These are phyloP conservation scores for Termitomyces sp. DNA, from an alignment of 768 basidiomycete species.

Conservation along the genomic window DNA sequence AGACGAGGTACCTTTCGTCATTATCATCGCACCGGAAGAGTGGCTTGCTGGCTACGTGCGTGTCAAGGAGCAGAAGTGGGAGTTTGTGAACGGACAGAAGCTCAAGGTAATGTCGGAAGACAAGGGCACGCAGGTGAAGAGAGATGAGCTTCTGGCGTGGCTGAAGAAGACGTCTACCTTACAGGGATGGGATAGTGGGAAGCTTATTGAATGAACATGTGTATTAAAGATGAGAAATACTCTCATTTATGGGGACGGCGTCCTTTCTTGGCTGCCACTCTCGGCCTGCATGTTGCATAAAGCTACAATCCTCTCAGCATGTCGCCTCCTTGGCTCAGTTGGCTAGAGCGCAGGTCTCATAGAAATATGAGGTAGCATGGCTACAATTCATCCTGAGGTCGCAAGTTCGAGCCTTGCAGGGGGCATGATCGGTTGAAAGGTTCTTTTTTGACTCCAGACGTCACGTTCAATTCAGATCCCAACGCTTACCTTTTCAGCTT, in stretches of 20 bases:
- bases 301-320: rapidly evolving
- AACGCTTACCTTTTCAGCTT: too few relatives aligned
- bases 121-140: conserved; percentile 60
- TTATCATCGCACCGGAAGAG: conserved; percentile 89
- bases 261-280: too few relatives aligned
- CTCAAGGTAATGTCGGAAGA: conserved; percentile 55
- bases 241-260: too few relatives aligned
- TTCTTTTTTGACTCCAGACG: too few relatives aligned
- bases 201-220: conserved; percentile 7
- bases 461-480: too few relatives aligned
- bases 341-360: conserved; percentile 4
- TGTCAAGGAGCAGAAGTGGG: conserved; percentile 90
- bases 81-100: conserved; percentile 68
- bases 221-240: too few relatives aligned
- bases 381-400: conserved; percentile 37
- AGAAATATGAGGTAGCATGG: background rate
- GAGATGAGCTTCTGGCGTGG: conserved; percentile 59
- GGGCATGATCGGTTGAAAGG: too few relatives aligned
- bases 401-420: conserved; percentile 50
- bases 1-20: conserved; percentile 89
- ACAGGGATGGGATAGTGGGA: conserved; percentile 34
- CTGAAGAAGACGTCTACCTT: conserved; percentile 45
- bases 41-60: conserved; percentile 77
- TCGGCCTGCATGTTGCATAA: background rate
- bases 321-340: conserved; percentile 1